Evolutionary conservation across 1,139 yeast genomes (phyloP).

Genomic region (Arxiozyma slooffiae): DNA sequence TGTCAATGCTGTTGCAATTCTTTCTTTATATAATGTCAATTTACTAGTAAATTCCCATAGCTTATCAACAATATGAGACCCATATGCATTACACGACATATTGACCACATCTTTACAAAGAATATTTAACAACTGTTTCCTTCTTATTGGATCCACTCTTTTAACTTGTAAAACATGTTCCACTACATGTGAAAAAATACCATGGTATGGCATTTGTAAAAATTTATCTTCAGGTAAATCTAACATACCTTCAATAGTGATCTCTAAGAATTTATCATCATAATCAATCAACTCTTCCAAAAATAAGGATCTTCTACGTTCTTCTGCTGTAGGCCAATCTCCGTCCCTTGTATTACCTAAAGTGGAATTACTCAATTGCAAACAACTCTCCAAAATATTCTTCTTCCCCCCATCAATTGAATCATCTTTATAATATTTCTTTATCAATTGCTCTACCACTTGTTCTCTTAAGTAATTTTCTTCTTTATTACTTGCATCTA

Average conservation of each 20-base stretch:
- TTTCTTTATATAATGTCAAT: constrained; percentile 76
- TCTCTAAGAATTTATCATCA: constrained; percentile 49
- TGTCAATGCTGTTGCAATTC: constrained; percentile 61
- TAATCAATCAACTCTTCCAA: constrained; percentile 61
- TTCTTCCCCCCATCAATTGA: constrained; percentile 28
- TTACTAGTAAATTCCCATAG: constrained; percentile 72
- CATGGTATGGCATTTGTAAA: constrained; percentile 69
- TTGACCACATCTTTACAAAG: constrained; percentile 46
- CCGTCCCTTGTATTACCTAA: constrained; percentile 63
- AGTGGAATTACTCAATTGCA: constrained; percentile 58
- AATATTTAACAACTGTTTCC: constrained; percentile 59
- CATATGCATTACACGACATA: constrained; percentile 77
- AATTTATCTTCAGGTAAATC: constrained; percentile 50
- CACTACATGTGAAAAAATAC: constrained; percentile 80
- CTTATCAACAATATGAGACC: constrained; percentile 82
- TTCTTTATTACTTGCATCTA: constrained; percentile 56
- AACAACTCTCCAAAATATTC: constrained; percentile 55
- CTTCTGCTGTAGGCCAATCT: constrained; percentile 89
- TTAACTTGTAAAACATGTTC: constrained; percentile 51
- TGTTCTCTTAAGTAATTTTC: constrained; percentile 57
- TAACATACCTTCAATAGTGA: constrained; percentile 52
- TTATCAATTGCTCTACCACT: constrained; percentile 49
- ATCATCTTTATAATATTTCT: constrained; percentile 47
- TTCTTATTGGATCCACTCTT: constrained; percentile 44
- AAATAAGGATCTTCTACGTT: constrained; percentile 69